Percentiles rank a stretch among this genome's conserved stretches.
Conservation (phyloP, 306 rosid species). For the Ziziphus jujuba region DNA sequence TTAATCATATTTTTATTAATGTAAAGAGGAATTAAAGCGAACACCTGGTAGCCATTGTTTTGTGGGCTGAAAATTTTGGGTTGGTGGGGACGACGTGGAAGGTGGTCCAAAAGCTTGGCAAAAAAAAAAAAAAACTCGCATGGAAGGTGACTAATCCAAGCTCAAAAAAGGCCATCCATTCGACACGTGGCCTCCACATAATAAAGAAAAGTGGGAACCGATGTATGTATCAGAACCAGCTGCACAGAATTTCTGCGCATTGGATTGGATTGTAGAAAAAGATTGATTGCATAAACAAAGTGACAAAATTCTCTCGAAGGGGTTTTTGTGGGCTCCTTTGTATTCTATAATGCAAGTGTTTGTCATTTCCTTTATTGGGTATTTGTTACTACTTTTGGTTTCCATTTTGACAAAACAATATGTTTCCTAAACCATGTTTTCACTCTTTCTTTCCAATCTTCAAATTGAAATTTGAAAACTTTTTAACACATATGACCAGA, state of each 20-base stretch:
- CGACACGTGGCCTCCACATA: neutral
- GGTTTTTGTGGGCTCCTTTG: too few relatives aligned
- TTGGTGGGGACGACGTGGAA: slow-evolving; percentile 8
- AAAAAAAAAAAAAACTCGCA: neutral
- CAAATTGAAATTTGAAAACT: too few relatives aligned
- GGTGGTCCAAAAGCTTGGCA: neutral
- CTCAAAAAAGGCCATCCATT: neutral
- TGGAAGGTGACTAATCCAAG: slow-evolving; percentile 3
- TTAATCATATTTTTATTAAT: too few relatives aligned
- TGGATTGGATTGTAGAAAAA: neutral
- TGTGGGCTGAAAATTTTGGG: too few relatives aligned
- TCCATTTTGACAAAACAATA: too few relatives aligned
- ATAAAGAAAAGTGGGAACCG: neutral
- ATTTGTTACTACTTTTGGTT: neutral
- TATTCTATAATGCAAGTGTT: too few relatives aligned
- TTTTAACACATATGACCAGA: too few relatives aligned
- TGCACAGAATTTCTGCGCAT: neutral
- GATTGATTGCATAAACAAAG: neutral
- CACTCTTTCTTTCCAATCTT: too few relatives aligned
- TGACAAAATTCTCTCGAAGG: neutral
- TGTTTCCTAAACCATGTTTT: too few relatives aligned
- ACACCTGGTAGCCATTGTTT: too few relatives aligned
- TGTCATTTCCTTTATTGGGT: neutral
- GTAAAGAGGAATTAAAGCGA: too few relatives aligned
- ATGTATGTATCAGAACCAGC: too few relatives aligned